Base-by-base conservation (phyloP, 2,329 filamentous ascomycete species). In the Colletotrichum liriopes region DNA sequence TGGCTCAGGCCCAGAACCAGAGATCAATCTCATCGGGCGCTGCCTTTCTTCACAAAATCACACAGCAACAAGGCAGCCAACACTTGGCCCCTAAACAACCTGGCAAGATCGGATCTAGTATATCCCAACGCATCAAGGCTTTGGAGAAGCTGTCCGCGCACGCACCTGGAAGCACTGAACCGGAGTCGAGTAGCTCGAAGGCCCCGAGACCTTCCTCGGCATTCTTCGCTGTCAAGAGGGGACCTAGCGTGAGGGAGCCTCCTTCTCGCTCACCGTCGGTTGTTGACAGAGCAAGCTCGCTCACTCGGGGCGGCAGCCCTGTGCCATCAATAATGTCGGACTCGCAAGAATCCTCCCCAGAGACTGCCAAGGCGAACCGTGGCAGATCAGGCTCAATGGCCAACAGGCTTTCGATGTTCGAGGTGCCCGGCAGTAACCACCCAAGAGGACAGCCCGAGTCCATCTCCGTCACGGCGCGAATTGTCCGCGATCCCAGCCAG, bases 121-220 rank as follows among this genome's bases (percentile, higher is more conserved):
- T 99, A 73, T 97, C 96, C 3, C 94, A 96, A 80, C 92, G 96
- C 52, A 98, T 98, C 81, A 97, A 98, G 82, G 95, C 95, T 8
- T 86, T 99, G 65, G 94, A 98, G 79, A 95, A 94, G 81, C 88
- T 96, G 75, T 88, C 92, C 71, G 82, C 87, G 79, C 78, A 80
- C 78, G 74, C 81, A 55, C 76, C 79, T 12, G 74, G 79, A 67
- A 73, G 76, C 12, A 77, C 73, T 5, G 82, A 82, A 3, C 43
- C 74, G 5, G 76, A 74, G 6, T 41, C 69, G 16, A 66, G 55
- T 29, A 64, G 51, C 37, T 65, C 79, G 39, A 72, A 72, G 47
- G 47, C 59, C 16, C 65, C 70, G 20, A 69, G 70, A 18, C 84
- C 87, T 4, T 85, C 86, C 7, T 86, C 90, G 9, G 84, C 89